Evolutionary conservation across 2,329 filamentous ascomycete genomes (phyloP).

Genomic region (Pyrenophora seminiperda): DNA sequence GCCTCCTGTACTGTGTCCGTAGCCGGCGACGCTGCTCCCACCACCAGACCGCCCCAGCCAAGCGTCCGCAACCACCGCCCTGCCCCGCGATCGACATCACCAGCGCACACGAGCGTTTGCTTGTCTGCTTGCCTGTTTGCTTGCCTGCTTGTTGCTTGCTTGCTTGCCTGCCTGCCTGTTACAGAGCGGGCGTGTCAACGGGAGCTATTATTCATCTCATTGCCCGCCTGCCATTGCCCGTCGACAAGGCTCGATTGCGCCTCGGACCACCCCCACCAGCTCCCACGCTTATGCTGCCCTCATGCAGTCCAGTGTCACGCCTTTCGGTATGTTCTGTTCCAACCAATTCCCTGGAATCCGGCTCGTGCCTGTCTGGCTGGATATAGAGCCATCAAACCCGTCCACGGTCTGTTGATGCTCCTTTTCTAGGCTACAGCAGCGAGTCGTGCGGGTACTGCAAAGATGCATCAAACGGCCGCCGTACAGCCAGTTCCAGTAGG

Average conservation of each 20-base stretch:
- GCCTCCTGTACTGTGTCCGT: constrained; percentile 7
- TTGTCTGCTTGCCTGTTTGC: too few relatives aligned
- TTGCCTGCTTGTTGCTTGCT: too few relatives aligned
- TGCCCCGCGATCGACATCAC: constrained; percentile 3
- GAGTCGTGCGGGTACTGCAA: constrained; percentile 60
- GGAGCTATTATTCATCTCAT: constrained; percentile 24
- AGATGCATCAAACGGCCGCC: constrained; percentile 52
- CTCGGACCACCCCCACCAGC: constrained; percentile 38
- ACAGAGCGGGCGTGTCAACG: constrained; percentile 2
- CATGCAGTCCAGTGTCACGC: constrained; percentile 51
- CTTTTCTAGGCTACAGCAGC: constrained; percentile 52
- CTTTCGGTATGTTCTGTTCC: constrained; percentile 49
- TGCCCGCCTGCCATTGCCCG: constrained; percentile 17
- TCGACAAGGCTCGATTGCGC: constrained; percentile 22
- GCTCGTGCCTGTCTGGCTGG: constrained; percentile 49
- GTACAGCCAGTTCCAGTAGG: constrained; percentile 57
- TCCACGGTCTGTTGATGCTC: constrained; percentile 27
- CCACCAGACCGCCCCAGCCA: constrained; percentile 20
- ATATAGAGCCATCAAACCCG: constrained; percentile 19
- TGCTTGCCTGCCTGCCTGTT: too few relatives aligned
- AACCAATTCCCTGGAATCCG: constrained; percentile 41
- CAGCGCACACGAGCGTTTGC: too few relatives aligned
- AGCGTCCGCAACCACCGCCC: background rate
- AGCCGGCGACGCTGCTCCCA: background rate
- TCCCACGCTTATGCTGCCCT: constrained; percentile 50